Base-by-base conservation (phyloP, 306 rosid genomes). In the Trifolium subterraneum region DNA sequence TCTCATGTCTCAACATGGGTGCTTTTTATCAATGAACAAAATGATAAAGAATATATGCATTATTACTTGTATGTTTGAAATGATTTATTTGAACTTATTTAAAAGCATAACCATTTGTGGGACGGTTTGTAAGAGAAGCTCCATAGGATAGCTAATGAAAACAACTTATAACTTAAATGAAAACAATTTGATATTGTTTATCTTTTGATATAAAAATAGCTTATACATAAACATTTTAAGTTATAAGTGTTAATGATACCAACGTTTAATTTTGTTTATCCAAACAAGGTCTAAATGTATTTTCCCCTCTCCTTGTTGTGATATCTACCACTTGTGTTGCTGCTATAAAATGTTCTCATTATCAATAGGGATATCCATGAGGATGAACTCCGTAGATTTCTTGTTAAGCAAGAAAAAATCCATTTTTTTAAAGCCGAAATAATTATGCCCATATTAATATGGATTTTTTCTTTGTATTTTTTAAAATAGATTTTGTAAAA, bases 381-480 rank as follows among this genome's bases (percentile, higher is more conserved):
- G 63, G 84, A 84, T 4, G 97, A 95, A 76, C 92, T 95, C 6
- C 54, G 78, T 74, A 85, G 91, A 60, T 92, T 95, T 85, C 82
- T 92, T 96, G 90, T 92, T 20, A 85, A 85, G 88, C 97, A 92
- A 87, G 98, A 94, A 76, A n/a, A n/a, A n/a, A n/a, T n/a, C n/a
- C n/a, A n/a, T n/a, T n/a, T n/a, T n/a, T n/a, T n/a, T n/a, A n/a
- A n/a, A n/a, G n/a, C n/a, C n/a, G n/a, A n/a, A n/a, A n/a, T n/a
- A n/a, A n/a, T n/a, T n/a, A n/a, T n/a, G n/a, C n/a, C n/a, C n/a
- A n/a, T n/a, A n/a, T n/a, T n/a, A n/a, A n/a, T n/a, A n/a, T n/a
- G n/a, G n/a, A n/a, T n/a, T n/a, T n/a, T n/a, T n/a, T n/a, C n/a
- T n/a, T n/a, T n/a, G n/a, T n/a, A n/a, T n/a, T n/a, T n/a, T n/a